Conservation (phyloP, 129 eudicot genomes). For the Kitagawia praeruptora region DNA sequence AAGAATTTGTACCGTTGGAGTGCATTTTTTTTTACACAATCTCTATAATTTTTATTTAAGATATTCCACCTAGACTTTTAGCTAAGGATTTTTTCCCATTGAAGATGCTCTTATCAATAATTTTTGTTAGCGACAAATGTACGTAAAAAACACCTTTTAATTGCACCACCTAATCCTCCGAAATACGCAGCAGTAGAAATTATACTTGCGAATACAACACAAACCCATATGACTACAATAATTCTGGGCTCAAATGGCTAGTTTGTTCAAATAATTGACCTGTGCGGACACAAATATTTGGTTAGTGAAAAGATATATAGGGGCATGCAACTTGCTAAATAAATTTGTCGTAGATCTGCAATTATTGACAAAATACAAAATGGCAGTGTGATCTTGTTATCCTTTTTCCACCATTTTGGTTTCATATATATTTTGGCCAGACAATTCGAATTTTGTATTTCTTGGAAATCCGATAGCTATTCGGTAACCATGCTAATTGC, state of each 20-base stretch:
- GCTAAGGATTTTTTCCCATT: no score
- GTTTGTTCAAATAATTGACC: not conserved
- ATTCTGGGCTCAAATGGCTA: not conserved
- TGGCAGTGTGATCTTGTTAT: not conserved
- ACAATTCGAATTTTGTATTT: no score
- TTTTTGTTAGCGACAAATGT: no score
- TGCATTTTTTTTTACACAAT: no score
- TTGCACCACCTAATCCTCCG: not conserved
- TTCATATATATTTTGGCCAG: no score
- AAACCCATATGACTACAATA: not conserved
- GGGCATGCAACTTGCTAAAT: conserved; percentile 21
- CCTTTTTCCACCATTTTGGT: not conserved
- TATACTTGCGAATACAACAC: not conserved
- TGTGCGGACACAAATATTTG: no score
- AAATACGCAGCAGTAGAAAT: not conserved
- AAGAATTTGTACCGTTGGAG: no score
- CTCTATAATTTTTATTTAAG: no score
- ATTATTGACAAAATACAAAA: not conserved
- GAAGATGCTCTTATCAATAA: no score
- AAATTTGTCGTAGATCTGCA: conserved; percentile 23
- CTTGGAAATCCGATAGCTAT: no score
- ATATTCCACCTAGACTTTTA: no score
- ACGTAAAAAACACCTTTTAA: not conserved
- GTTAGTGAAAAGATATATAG: not conserved
- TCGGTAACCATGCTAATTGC: no score